Conservation (phyloP, 1,284 basidiomycete species). For the Cutaneotrichosporon cutaneum region DNA sequence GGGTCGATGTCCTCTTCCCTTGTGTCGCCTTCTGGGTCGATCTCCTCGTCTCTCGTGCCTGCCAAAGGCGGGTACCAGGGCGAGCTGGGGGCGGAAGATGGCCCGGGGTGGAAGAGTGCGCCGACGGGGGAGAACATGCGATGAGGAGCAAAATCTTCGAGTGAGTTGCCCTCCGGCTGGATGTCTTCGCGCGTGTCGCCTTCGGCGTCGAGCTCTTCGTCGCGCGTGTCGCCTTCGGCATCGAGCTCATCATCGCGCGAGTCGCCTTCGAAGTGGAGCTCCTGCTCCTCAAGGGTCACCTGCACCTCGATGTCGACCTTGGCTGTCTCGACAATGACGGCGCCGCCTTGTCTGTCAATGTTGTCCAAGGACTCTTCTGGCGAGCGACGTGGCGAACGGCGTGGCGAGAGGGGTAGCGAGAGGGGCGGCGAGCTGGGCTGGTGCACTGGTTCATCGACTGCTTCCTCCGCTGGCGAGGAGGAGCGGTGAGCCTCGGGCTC, state of each 20-base stretch:
- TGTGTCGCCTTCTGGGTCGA: neutral
- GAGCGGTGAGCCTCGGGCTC: neutral
- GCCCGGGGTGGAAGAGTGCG: neutral
- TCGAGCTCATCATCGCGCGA: conserved; percentile 1
- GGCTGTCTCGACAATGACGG: neutral
- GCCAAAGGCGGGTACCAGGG: neutral
- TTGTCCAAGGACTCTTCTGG: neutral
- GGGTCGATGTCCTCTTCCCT: conserved; percentile 1
- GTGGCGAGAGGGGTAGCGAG: neutral
- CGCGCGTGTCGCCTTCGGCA: too few relatives aligned
- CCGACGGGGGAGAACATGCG: neutral
- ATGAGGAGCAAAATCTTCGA: neutral
- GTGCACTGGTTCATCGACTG: neutral
- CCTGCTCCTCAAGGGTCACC: neutral
- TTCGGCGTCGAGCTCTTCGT: conserved; percentile 8
- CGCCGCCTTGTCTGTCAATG: neutral
- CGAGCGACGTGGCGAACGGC: neutral
- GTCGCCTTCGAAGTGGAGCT: conserved; percentile 12
- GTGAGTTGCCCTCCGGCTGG: neutral
- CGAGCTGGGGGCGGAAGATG: neutral
- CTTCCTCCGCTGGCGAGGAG: neutral
- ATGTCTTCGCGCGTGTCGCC: conserved; percentile 10
- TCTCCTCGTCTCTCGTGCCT: neutral
- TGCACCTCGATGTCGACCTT: neutral
- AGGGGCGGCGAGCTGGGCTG: neutral